Evolutionary conservation across 2,329 filamentous ascomycete species (phyloP).

Genomic region (Dactylella cylindrospora): DNA sequence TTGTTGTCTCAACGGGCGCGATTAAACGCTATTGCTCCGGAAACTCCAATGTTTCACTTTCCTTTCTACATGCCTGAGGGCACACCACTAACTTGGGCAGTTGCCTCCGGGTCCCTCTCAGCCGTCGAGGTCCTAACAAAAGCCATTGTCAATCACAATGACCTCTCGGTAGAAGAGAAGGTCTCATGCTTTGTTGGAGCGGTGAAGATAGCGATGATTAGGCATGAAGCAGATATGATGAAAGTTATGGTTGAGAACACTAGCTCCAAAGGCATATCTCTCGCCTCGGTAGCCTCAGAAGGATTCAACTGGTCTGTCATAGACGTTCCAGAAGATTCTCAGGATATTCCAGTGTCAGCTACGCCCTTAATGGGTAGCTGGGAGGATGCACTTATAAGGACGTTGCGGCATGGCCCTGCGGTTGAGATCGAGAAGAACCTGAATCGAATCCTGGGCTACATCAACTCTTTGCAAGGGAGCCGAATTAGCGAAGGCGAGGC

Average conservation of each 20-base stretch:
- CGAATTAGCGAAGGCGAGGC: slow-evolving; percentile 8
- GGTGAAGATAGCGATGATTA: slow-evolving; percentile 26
- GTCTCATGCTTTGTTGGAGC: slow-evolving; percentile 24
- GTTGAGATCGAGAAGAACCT: slow-evolving; percentile 6
- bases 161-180: slow-evolving; percentile 1
- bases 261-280: slow-evolving; percentile 12
- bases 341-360: slow-evolving; percentile 26
- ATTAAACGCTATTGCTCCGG: slow-evolving; percentile 17
- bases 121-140: slow-evolving; percentile 13
- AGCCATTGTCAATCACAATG: slow-evolving; percentile 8
- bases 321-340: slow-evolving; percentile 22
- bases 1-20: slow-evolving; percentile 10
- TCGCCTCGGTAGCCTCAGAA: slow-evolving; percentile 25
- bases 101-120: slow-evolving; percentile 10
- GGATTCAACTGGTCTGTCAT: slow-evolving; percentile 35
- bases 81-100: slow-evolving; percentile 19
- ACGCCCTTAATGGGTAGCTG: slow-evolving; percentile 26
- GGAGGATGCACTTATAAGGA: slow-evolving; percentile 18
- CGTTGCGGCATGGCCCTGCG: slow-evolving; percentile 11
- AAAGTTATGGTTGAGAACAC: slow-evolving; percentile 27
- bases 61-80: slow-evolving; percentile 27
- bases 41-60: slow-evolving; percentile 24
- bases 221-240: slow-evolving; percentile 32
- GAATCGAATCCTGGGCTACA: slow-evolving; percentile 7
- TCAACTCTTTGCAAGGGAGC: slow-evolving; percentile 17